Evolutionary conservation across 139 green algal genomes (phyloP).

Genomic region (Penium margaritaceum): DNA sequence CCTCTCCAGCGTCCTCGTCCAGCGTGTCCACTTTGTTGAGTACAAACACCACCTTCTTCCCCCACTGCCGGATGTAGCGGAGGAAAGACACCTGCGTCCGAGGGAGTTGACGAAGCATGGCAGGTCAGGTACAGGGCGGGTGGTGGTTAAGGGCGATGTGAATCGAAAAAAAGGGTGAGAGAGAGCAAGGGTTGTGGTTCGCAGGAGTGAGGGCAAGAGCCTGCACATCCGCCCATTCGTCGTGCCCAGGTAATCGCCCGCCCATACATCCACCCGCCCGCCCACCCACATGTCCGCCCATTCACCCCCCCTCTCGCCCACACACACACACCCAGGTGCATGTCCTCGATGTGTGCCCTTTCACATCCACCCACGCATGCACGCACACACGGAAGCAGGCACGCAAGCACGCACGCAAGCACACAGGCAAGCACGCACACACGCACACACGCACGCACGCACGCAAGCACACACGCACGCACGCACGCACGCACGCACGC

Average conservation of each 20-base stretch:
- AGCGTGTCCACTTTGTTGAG: conserved; percentile 94
- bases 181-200: not conserved
- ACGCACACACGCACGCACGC: no score
- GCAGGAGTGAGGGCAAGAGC: no score
- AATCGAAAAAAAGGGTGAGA: not conserved
- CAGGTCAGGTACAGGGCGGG: not conserved
- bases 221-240: no score
- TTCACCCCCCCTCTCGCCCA: not conserved
- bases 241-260: no score
- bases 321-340: not conserved
- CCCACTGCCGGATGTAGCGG: conserved; percentile 67
- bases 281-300: no score
- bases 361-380: no score
- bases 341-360: not conserved
- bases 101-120: not conserved
- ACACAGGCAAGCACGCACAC: no score
- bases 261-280: no score
- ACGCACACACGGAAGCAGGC: no score
- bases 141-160: not conserved
- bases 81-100: conserved; percentile 48
- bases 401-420: no score
- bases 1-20: conserved; percentile 52
- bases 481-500: no score
- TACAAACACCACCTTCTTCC: conserved; percentile 96
- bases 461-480: no score